These are phyloP conservation scores for Odonthalia washingtoniensis DNA, from an alignment of 31 red algal genomes.

Conservation along the genomic window DNA sequence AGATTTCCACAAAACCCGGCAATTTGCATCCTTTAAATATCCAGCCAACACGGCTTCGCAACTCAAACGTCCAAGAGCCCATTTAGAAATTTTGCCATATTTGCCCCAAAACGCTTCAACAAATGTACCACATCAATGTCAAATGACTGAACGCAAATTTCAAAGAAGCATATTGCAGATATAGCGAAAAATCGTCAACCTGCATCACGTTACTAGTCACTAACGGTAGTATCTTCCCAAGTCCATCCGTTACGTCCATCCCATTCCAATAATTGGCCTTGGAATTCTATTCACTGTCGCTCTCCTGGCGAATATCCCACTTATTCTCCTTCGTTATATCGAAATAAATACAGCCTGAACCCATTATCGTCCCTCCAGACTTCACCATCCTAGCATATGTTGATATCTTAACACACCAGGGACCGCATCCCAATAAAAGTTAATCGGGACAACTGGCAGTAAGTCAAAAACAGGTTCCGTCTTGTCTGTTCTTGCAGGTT, in stretches of 20 bases:
- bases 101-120: slow-evolving; percentile 61
- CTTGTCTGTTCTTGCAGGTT: slow-evolving; percentile 41
- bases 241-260: not conserved
- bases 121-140: slow-evolving; percentile 46
- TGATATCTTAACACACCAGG: slow-evolving; percentile 62
- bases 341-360: slow-evolving; percentile 58
- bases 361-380: slow-evolving; percentile 49
- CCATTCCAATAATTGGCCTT: slow-evolving; percentile 65
- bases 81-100: slow-evolving; percentile 47
- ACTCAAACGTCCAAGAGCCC: slow-evolving; percentile 53
- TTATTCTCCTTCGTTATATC: slow-evolving; percentile 68
- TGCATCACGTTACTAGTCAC: slow-evolving; percentile 57
- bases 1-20: slow-evolving; percentile 68
- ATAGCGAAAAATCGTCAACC: slow-evolving; percentile 62
- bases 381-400: slow-evolving; percentile 35
- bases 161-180: slow-evolving; percentile 66
- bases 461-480: slow-evolving; percentile 57
- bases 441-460: slow-evolving; percentile 29
- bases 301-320: slow-evolving; percentile 43
- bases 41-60: slow-evolving; percentile 68
- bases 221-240: too few relatives aligned
- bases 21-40: slow-evolving; percentile 62
- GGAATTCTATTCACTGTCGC: slow-evolving; percentile 49
- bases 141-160: slow-evolving; percentile 51
- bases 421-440: slow-evolving; percentile 77